Base-by-base conservation (phyloP, 306 rosid species). In the Herpetospermum pedunculosum region DNA sequence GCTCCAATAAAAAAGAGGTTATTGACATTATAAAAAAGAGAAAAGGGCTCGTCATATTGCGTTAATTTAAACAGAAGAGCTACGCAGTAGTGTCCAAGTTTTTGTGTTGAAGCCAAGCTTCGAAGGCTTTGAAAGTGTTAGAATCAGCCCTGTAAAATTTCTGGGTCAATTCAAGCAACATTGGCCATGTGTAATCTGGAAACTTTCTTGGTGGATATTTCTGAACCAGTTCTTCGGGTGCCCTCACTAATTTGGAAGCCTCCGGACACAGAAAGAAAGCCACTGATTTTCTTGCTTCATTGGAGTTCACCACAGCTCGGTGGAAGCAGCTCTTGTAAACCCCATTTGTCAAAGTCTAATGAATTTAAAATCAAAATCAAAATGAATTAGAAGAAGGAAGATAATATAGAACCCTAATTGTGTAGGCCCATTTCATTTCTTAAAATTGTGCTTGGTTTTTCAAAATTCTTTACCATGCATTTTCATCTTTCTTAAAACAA, bases 291-390 rank as follows among this genome's bases (percentile, higher is more conserved):
- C 75, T 70, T 70, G n/a, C 26, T 16, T 28, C 59, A 29, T 48
- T 19, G 44, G 11, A 8, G 18, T 70, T 70, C 59, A 70, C 73
- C 4, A 68, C 73, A 4, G 73, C 73, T 43, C 73, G 21, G 23
- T 68, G 73, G 5, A 68, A 13, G 16, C 57, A 70, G 59, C 75
- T 70, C 58, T 70, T 70, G 75, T 70, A 70, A 4, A 70, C 40
- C 37, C 75, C 75, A 70, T 70, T 70, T 4, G 75, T 28, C 2
- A 48, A n/a, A n/a, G n/a, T n/a, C n/a, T n/a, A n/a, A n/a, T n/a
- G n/a, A n/a, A n/a, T n/a, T n/a, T n/a, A n/a, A n/a, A n/a, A n/a
- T n/a, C n/a, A 63, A 62, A 21, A 21, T 19, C 0, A 52, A 50
- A 19, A 7, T 2, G 15, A 21, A 23, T 21, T 2, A n/a, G 9